These are phyloP conservation scores for Cryptosporidium baileyi DNA, from an alignment of 169 alveolate genomes.

Conservation along the genomic window DNA sequence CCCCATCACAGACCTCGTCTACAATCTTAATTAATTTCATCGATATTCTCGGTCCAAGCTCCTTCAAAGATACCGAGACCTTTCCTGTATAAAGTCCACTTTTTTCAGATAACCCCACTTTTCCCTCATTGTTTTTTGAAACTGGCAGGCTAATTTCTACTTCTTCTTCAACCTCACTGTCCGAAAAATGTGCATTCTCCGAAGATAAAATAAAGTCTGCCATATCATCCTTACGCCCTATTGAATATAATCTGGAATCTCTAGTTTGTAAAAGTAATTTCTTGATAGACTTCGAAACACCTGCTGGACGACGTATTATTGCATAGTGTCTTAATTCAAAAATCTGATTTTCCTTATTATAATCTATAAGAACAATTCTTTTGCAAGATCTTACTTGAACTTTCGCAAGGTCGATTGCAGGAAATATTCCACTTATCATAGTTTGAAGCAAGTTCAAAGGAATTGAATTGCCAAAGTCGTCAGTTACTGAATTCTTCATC, in stretches of 20 bases:
- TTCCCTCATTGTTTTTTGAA: neutral
- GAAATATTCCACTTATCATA: slow-evolving; percentile 69
- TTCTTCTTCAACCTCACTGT: slow-evolving; percentile 61
- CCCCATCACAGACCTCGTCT: slow-evolving; percentile 77
- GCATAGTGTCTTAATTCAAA: slow-evolving; percentile 73
- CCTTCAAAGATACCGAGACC: slow-evolving; percentile 70
- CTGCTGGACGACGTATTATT: slow-evolving; percentile 71
- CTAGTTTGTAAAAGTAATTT: slow-evolving; percentile 38
- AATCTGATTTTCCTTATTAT: neutral
- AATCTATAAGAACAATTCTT: slow-evolving; percentile 70
- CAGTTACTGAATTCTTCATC: slow-evolving; percentile 6
- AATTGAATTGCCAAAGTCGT: neutral
- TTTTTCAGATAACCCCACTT: slow-evolving; percentile 43
- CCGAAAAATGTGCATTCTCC: slow-evolving; percentile 19
- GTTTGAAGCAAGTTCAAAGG: slow-evolving; percentile 53
- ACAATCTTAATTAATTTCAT: slow-evolving; percentile 72
- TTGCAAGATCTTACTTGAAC: slow-evolving; percentile 70
- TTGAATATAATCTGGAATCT: slow-evolving; percentile 23
- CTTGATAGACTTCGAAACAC: slow-evolving; percentile 67
- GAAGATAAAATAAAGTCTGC: slow-evolving; percentile 50
- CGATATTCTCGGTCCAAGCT: slow-evolving; percentile 75
- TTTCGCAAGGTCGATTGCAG: slow-evolving; percentile 68
- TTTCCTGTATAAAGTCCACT: slow-evolving; percentile 55
- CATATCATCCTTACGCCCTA: slow-evolving; percentile 57
- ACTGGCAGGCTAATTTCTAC: slow-evolving; percentile 37